Evolutionary conservation across 176 grass and related monocot species (phyloP), one percentile per base, ranked within the genome.

Genomic region (Panicum miliaceum): DNA sequence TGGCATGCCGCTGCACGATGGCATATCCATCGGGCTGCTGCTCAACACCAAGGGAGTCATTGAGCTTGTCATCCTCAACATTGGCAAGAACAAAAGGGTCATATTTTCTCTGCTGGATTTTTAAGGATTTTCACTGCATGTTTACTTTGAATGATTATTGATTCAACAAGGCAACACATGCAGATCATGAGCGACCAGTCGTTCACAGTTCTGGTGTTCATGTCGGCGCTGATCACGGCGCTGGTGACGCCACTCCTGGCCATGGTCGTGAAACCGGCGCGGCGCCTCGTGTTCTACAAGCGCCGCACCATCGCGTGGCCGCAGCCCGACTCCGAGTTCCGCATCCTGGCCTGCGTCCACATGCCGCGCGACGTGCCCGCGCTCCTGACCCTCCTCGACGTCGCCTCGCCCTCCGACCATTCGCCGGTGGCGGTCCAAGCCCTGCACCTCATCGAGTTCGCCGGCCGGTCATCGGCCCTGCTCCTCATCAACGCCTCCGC

Each of bases 1-100:
- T 38, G 85, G 84, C 70, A 94, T 97, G 91, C 82, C 92, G 6
- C 35, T 92, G 13, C 80, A 88, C 0, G 94, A 97, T 22, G 92
- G 92, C 57, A 25, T 79, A 3, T 88, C 92, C 11, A 86, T 97
- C 3, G 94, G 94, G 9, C 68, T 94, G 23, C 87, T 94, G 13
- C 91, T 97, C 83, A 97, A 94, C 64, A 92, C 83, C 40, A 94
- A 92, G 68, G 90, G 92, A 0, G 4, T 97, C 13, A 84, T 94
- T 3, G 94, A 97, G 86, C 78, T 97, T 50, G 77, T 90, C 76
- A 88, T 90, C 88, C 92, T 97, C 75, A 94, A 92, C 86, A 91
- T 97, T 5, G 92, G 75, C 1, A 61, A 69, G n/a, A 94, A 84
- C 88, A 94, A 90, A 56, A 23, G 80, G 29, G 29, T 32, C 1